Conservation (phyloP, 2,329 filamentous ascomycete species). For the Talaromyces amestolkiae region DNA sequence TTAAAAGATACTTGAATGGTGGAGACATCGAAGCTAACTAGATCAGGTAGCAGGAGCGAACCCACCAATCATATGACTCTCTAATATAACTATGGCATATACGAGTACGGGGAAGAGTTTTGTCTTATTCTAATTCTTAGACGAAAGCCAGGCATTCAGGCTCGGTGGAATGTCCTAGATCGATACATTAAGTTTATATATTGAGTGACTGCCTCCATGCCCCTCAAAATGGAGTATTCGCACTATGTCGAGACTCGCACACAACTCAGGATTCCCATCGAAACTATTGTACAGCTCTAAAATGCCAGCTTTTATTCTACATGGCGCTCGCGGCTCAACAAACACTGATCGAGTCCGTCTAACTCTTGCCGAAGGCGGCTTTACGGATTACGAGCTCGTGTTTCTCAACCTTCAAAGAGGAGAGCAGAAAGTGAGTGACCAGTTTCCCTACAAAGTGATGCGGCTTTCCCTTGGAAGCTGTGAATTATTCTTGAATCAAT, state of each 20-base stretch:
- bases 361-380: slow-evolving; percentile 16
- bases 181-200: not conserved
- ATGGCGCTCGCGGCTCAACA: slow-evolving; percentile 13
- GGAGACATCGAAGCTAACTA: slow-evolving; percentile 8
- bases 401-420: slow-evolving; percentile 10
- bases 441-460: not conserved
- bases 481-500: too few relatives aligned
- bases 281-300: slow-evolving; percentile 8
- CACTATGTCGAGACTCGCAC: slow-evolving; percentile 3
- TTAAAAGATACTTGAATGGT: not conserved
- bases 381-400: slow-evolving; percentile 15
- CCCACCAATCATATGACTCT: slow-evolving; percentile 5
- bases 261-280: not conserved
- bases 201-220: not conserved
- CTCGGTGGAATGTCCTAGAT: not conserved
- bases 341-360: slow-evolving; percentile 15
- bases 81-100: not conserved
- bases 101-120: not conserved
- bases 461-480: not conserved
- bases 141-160: not conserved
- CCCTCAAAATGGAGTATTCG: not conserved
- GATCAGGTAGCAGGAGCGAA: slow-evolving; percentile 14
- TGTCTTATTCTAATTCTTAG: not conserved
- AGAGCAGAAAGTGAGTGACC: slow-evolving; percentile 11
- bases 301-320: slow-evolving; percentile 18